These are phyloP conservation scores for Coelastrella sp. DNA, from an alignment of 139 green algal species.

Conservation along the genomic window DNA sequence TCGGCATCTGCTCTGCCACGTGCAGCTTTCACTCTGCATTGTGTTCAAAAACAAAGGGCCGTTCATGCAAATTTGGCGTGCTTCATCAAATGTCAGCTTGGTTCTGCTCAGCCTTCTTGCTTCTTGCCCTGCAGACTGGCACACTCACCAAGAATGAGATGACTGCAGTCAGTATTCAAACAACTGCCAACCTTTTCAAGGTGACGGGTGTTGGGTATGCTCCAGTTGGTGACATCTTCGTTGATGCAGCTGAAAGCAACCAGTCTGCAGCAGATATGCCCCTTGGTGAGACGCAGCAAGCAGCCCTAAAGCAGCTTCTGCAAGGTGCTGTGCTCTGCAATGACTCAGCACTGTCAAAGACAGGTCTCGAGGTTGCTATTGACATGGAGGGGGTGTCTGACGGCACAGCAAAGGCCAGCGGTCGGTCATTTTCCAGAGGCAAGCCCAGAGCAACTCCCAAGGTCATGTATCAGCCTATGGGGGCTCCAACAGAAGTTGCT, in stretches of 20 bases:
- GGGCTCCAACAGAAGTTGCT: slow-evolving; percentile 52
- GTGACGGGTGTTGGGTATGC: slow-evolving; percentile 62
- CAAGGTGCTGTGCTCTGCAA: slow-evolving; percentile 57
- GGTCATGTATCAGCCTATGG: slow-evolving; percentile 2
- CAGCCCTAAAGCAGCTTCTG: slow-evolving; percentile 30
- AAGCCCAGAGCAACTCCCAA: background rate
- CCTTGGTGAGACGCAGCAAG: background rate
- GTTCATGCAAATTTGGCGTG: background rate
- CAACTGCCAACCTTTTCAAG: slow-evolving; percentile 32
- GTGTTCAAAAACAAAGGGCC: too few species aligned
- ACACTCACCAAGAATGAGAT: slow-evolving; percentile 82
- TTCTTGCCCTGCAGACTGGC: background rate
- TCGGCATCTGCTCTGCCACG: too few species aligned
- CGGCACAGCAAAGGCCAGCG: background rate
- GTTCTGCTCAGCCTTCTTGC: background rate
- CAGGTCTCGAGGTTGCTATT: background rate
- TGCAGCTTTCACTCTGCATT: too few species aligned
- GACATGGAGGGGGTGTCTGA: background rate
- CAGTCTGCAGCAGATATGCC: background rate
- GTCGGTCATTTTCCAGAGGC: background rate
- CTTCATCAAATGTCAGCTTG: too few species aligned
- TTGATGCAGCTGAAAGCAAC: background rate
- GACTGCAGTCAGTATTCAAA: slow-evolving; percentile 55
- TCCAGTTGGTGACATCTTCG: slow-evolving; percentile 44
- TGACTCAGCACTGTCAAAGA: slow-evolving; percentile 41